A percentile compares a stretch with the other conserved stretches of the same genome.
Evolutionary conservation across 179 eudicot species (phyloP).

Genomic region (Pouteria campechiana): DNA sequence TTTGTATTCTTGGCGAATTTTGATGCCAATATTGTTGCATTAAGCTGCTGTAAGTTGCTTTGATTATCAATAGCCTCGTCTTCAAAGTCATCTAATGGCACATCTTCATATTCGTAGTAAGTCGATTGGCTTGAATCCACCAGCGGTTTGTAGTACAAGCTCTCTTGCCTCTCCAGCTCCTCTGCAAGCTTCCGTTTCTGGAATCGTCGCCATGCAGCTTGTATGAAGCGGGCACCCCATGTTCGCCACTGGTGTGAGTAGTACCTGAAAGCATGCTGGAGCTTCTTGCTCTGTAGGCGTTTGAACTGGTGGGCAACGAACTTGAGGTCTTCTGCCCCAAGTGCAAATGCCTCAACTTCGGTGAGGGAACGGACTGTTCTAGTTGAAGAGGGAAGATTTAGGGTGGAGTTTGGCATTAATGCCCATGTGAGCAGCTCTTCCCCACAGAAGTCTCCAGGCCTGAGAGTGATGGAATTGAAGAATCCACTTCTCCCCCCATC

Average conservation of each 20-base stretch:
- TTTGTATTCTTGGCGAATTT: constrained; percentile 35
- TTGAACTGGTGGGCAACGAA: constrained; percentile 68
- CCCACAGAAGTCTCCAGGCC: constrained; percentile 76
- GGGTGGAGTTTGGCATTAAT: constrained; percentile 33
- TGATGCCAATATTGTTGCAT: constrained; percentile 24
- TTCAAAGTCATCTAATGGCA: neutral
- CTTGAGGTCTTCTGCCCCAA: constrained; percentile 57
- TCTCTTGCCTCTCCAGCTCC: constrained; percentile 29
- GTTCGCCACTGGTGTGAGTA: constrained; percentile 83
- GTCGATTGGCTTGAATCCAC: constrained; percentile 3
- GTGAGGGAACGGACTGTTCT: constrained; percentile 58
- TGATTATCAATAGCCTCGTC: neutral
- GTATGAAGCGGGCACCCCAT: constrained; percentile 78
- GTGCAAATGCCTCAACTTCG: constrained; percentile 76
- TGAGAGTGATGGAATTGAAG: constrained; percentile 61
- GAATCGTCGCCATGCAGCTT: constrained; percentile 73
- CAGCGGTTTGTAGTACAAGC: constrained; percentile 2
- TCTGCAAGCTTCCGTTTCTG: constrained; percentile 27
- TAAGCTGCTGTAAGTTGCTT: constrained; percentile 5
- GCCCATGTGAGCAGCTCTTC: constrained; percentile 84
- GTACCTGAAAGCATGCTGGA: constrained; percentile 61
- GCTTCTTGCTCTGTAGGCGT: constrained; percentile 63
- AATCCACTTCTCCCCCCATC: constrained; percentile 76
- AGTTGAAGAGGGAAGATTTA: constrained; percentile 66
- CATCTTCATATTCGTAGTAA: neutral